These are phyloP conservation scores for Apophysomyces elegans DNA, from an alignment of 371 early-diverging fungal genomes.

Conservation along the genomic window DNA sequence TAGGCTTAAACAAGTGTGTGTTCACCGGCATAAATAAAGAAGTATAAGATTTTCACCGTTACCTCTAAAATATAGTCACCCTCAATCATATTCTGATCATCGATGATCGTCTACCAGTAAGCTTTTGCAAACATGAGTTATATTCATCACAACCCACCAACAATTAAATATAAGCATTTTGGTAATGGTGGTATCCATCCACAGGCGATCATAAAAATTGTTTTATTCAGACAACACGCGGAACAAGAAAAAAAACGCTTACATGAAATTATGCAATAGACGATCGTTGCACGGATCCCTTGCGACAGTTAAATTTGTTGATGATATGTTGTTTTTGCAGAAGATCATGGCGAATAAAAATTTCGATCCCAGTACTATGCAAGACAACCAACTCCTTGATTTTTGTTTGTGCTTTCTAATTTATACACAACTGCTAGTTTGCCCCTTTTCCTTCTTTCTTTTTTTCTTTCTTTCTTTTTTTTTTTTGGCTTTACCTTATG, in stretches of 20 bases:
- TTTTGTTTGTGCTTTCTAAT: slow-evolving; percentile 4
- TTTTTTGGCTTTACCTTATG: slow-evolving; percentile 4
- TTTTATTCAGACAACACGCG: slow-evolving; percentile 3
- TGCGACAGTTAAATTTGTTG: slow-evolving; percentile 1
- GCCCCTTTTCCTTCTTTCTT: slow-evolving; percentile 4
- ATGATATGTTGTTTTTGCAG: slow-evolving; percentile 1
- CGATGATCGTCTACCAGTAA: slow-evolving; percentile 1
- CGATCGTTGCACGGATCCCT: slow-evolving; percentile 1
- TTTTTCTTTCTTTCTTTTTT: not conserved
- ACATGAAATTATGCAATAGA: not conserved
- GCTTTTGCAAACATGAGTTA: slow-evolving; percentile 5
- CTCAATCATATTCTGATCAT: not conserved
- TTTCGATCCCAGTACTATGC: not conserved
- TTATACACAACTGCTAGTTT: not conserved
- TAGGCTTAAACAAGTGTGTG: no score
- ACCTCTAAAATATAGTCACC: no score
- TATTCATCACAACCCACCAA: not conserved
- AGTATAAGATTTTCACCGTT: no score
- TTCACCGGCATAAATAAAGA: no score
- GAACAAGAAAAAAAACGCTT: slow-evolving; percentile 1
- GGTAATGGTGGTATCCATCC: not conserved
- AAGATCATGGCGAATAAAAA: slow-evolving; percentile 1
- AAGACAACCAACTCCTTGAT: slow-evolving; percentile 4
- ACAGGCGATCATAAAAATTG: not conserved
- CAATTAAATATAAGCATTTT: slow-evolving; percentile 5